Evolutionary conservation across 805 yeast species (phyloP), one percentile per base, ranked within the genome.

Genomic region (Wickerhamomyces bovis): DNA sequence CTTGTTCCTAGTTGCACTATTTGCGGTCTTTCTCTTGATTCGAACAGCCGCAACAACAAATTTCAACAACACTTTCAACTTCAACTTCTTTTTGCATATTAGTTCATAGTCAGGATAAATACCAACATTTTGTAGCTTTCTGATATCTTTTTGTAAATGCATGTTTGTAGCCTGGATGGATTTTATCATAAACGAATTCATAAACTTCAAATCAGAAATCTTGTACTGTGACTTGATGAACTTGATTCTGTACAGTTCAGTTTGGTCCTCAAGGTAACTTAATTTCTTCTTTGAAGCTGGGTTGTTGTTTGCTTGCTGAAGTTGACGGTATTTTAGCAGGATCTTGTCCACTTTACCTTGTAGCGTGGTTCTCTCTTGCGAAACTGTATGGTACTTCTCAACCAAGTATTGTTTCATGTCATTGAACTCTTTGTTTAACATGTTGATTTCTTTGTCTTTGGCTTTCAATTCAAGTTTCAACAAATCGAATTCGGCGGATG

Each of bases 221-320:
- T 55, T 48, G 39, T 66, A 63, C 42, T 68, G 64, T 44, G 71
- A 58, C 47, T 78, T 80, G 41, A 70, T 70, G 41, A 76, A 62
- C 53, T 72, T 75, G 44, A 78, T 71, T 52, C 65, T 71, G 58
- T 71, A 74, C 46, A 73, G 68, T 30, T 70, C 70, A 50, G 70
- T 61, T 56, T 77, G 77, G 42, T 66, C 65, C 40, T 69, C 68
- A 30, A 69, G 57, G 11, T 38, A 36, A 3, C 42, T 19, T 13
- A 67, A 53, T 18, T 51, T 41, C 20, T 44, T 38, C n/a, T 64
- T 59, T 20, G 64, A 53, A 13, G 10, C 38, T 5, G 21, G 12
- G 19, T 52, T 50, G 4, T 60, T 61, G 12, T 59, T 56, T 15
- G 67, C 60, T 26, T 60, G 56, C 31, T 56, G 59, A 3, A 65